A percentile compares a stretch with the other conserved stretches of the same genome.
Evolutionary conservation across 1,284 basidiomycete species (phyloP).

Genomic region (Leucoagaricus sp.): DNA sequence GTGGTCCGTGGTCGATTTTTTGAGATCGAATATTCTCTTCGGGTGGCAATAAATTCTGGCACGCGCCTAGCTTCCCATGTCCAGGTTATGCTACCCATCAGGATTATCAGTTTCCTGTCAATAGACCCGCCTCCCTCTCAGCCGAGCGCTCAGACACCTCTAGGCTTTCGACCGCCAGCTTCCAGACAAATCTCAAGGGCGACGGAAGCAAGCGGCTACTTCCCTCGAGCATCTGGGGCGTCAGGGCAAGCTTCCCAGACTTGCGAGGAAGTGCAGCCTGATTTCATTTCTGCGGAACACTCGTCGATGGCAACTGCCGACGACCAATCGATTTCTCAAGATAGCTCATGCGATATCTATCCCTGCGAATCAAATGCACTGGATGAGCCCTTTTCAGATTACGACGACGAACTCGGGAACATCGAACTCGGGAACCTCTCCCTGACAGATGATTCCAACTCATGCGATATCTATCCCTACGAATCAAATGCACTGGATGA

Average conservation of each 20-base stretch:
- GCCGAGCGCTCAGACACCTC: neutral
- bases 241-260: neutral
- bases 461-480: too few species aligned
- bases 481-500: too few species aligned
- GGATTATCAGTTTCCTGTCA: constrained; percentile 79
- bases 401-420: constrained; percentile 1
- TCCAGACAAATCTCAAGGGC: neutral
- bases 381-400: constrained; percentile 9
- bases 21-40: constrained; percentile 80
- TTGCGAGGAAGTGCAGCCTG: neutral
- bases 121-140: constrained; percentile 70
- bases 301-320: neutral
- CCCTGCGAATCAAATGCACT: constrained; percentile 8
- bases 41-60: constrained; percentile 68
- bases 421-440: constrained; percentile 22
- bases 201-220: neutral
- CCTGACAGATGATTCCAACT: constrained; percentile 33
- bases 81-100: constrained; percentile 68
- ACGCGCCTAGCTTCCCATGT: constrained; percentile 69
- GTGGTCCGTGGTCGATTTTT: constrained; percentile 76
- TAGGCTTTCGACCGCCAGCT: neutral
- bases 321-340: neutral
- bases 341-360: neutral
- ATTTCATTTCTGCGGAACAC: neutral
- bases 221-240: neutral